Base-by-base conservation (phyloP, 139 green algal species). In the Pleodorina starrii region DNA sequence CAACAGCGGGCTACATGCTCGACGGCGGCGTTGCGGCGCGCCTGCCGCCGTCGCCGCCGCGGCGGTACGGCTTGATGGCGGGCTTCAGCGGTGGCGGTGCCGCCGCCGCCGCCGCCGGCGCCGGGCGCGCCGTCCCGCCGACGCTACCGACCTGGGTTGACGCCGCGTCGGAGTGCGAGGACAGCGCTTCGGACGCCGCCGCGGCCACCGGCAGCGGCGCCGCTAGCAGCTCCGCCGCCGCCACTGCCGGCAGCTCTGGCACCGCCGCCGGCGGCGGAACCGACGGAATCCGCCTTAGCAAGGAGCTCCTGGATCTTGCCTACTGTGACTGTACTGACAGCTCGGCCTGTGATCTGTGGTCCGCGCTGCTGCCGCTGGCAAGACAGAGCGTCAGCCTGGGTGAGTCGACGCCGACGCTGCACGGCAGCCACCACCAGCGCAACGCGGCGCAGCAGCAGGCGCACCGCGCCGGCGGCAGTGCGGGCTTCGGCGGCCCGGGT, bases 311-410 rank as follows among this genome's bases (percentile, higher is more conserved):
- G 46, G 69, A 89, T 0, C 84, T 89, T 68, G 84, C 84, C 25
- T 83, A 83, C 38, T 83, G 84, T 68, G 84, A 89, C 68, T 89
- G 84, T 40, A 89, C 84, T 10, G 84, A 89, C 69, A 48, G n/a
- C 48, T 83, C 69, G 1, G 84, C 69, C 9, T 35, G 50, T 35
- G 84, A 89, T 73, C 69, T 91, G 3, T 91, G 87, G 87, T 60
- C 46, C 17, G 63, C 46, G 59, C 87, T 91, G 59, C 76, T 91
- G 77, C 87, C 87, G 46, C 77, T 91, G 36, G 87, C 87, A 17
- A 11, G 63, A 23, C 87, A 91, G 63, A 83, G 76, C 63, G 46
- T 87, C 16, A 88, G 82, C 82, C 46, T 88, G 43, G 82, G 82
- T 11, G 82, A 88, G 44, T 19, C 74, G 9, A 42, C 74, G 23